Conservation (phyloP, 1,284 basidiomycete genomes). For the Moesziomyces globuligerus region DNA sequence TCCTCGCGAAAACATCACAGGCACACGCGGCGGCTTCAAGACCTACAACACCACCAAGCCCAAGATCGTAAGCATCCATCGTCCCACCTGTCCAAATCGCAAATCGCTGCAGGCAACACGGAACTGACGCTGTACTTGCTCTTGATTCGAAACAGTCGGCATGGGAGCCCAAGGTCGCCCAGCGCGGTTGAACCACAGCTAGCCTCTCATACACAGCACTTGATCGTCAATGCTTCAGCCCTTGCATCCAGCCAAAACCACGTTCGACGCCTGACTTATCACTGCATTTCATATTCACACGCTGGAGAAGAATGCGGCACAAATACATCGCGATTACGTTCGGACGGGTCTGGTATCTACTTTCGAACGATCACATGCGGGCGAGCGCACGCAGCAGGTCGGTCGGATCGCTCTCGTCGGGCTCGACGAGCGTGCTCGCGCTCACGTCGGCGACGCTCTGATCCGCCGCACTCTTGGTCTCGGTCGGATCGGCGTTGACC, state of each 20-base stretch:
- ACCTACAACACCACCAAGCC: constrained; percentile 63
- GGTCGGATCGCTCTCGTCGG: constrained; percentile 52
- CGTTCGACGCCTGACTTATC: neutral
- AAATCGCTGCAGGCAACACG: too few relatives aligned
- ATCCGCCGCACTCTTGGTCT: constrained; percentile 8
- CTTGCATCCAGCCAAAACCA: neutral
- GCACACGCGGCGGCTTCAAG: constrained; percentile 61
- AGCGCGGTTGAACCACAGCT: constrained; percentile 25
- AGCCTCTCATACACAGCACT: neutral
- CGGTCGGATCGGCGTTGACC: constrained; percentile 7
- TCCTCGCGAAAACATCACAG: constrained; percentile 61
- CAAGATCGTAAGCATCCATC: constrained; percentile 52
- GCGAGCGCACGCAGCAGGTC: constrained; percentile 45
- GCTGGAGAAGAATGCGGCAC: too few relatives aligned
- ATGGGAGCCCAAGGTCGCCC: constrained; percentile 63
- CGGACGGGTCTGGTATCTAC: too few relatives aligned
- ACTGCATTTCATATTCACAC: too few relatives aligned
- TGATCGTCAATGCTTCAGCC: constrained; percentile 3
- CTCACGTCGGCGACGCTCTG: constrained; percentile 33
- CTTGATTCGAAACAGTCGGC: constrained; percentile 32
- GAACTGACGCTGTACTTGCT: constrained; percentile 1
- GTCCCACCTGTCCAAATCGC: too few relatives aligned
- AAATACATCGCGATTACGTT: too few relatives aligned
- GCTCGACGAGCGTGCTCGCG: constrained; percentile 27
- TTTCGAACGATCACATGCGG: too few relatives aligned